A percentile compares a stretch with the other conserved stretches of the same genome.
phyloP scores from a whole-genome alignment of 1,284 basidiomycete species.

The Apiotrichum veenhuisii region DNA sequence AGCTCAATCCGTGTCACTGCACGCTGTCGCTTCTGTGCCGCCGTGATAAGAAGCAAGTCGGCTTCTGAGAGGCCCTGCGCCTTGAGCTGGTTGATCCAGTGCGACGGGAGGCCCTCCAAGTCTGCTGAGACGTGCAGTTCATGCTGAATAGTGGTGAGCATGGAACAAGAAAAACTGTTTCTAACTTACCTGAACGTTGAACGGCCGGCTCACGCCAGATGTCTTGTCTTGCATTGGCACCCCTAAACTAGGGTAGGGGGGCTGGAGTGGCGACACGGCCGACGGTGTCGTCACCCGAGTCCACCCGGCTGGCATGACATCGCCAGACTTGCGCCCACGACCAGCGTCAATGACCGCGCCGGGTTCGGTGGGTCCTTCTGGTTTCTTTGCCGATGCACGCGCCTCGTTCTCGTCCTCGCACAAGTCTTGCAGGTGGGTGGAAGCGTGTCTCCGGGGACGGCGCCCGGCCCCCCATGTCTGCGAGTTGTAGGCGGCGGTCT shows the following conservation, averaged over 20 bases:
- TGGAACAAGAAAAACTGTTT: background rate
- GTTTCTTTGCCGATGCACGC: background rate
- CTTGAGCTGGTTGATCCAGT: conserved; percentile 35
- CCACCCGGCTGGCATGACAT: background rate
- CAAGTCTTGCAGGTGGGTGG: conserved; percentile 3
- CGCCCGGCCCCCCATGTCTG: background rate
- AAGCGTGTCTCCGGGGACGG: background rate
- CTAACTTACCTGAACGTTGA: conserved; percentile 43
- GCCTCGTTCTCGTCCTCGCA: conserved; percentile 6
- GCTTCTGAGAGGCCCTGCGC: conserved; percentile 38
- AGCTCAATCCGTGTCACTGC: background rate
- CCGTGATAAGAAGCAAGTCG: conserved; percentile 37
- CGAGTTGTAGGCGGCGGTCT: background rate
- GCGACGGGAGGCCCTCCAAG: conserved; percentile 33
- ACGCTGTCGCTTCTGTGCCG: conserved; percentile 24
- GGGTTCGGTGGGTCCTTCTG: background rate
- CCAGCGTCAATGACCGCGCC: background rate
- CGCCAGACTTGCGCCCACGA: background rate
- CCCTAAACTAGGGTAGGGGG: background rate
- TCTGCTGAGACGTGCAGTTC: conserved; percentile 44
- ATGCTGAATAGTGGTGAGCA: no score
- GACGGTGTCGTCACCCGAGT: background rate
- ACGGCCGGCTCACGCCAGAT: conserved; percentile 34
- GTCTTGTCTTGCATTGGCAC: no score
- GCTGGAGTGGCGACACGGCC: background rate